A percentile compares a stretch with the other conserved stretches of the same genome.
Evolutionary conservation across 805 yeast genomes (phyloP).

Genomic region (Nadsonia fulvescens): DNA sequence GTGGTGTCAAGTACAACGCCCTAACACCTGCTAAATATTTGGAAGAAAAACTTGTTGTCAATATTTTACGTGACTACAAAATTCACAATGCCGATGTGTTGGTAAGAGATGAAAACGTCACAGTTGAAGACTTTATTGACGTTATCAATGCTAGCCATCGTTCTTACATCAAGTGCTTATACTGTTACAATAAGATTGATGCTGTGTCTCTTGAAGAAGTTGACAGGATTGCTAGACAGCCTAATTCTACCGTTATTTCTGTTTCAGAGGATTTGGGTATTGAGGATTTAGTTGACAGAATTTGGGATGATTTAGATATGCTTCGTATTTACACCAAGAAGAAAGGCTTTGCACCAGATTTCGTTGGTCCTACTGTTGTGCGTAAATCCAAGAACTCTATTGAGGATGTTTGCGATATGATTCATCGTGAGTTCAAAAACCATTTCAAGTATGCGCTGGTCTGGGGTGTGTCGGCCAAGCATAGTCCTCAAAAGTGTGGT

Average conservation of each 20-base stretch:
- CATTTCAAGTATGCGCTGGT: slow-evolving; percentile 88
- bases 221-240: slow-evolving; percentile 79
- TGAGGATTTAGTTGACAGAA: slow-evolving; percentile 75
- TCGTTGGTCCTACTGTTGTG: slow-evolving; percentile 81
- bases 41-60: slow-evolving; percentile 62
- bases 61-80: slow-evolving; percentile 68
- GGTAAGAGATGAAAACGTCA: slow-evolving; percentile 71
- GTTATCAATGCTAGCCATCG: slow-evolving; percentile 75
- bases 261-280: slow-evolving; percentile 79
- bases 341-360: slow-evolving; percentile 67
- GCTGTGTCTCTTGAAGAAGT: slow-evolving; percentile 90
- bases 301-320: slow-evolving; percentile 75
- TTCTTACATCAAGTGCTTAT: slow-evolving; percentile 76
- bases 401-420: slow-evolving; percentile 76
- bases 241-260: slow-evolving; percentile 85
- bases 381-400: slow-evolving; percentile 54
- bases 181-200: slow-evolving; percentile 88
- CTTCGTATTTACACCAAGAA: slow-evolving; percentile 70
- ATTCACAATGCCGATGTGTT: slow-evolving; percentile 88
- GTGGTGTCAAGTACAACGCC: slow-evolving; percentile 75
- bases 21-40: slow-evolving; percentile 67
- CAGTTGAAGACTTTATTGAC: slow-evolving; percentile 88
- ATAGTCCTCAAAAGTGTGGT: slow-evolving; percentile 94
- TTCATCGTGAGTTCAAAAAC: slow-evolving; percentile 82
- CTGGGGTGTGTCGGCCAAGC: slow-evolving; percentile 93